Percentiles rank a stretch among this genome's conserved stretches.
Conservation (phyloP, 495 filamentous ascomycete genomes). For the Penicillium ochrochloron region DNA sequence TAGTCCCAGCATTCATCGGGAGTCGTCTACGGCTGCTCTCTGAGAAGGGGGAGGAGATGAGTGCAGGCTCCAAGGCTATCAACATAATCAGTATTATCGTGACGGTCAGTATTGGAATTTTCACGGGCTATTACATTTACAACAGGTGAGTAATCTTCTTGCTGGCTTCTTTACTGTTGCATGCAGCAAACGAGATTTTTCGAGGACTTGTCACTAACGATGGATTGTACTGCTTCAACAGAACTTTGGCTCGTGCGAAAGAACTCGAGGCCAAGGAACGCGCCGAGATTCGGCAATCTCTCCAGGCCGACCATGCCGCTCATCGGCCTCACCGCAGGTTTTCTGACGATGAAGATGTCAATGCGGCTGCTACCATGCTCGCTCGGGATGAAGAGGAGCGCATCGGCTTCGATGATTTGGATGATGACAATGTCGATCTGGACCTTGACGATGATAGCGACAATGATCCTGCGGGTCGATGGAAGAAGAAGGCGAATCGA, state of each 20-base stretch:
- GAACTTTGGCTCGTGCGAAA: constrained; percentile 79
- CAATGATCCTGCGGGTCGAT: constrained; percentile 30
- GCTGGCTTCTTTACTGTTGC: background rate
- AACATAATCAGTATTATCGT: constrained; percentile 84
- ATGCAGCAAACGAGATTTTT: background rate
- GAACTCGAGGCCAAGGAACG: constrained; percentile 85
- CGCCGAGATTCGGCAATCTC: constrained; percentile 48
- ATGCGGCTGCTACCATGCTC: constrained; percentile 47
- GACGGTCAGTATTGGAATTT: constrained; percentile 68
- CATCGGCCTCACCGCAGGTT: constrained; percentile 47
- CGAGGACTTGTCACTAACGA: constrained; percentile 8
- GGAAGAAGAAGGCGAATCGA: constrained; percentile 30
- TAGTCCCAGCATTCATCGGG: constrained; percentile 94
- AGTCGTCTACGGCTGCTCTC: constrained; percentile 65
- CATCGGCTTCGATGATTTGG: constrained; percentile 51
- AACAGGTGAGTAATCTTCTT: constrained; percentile 48
- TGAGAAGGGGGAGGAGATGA: constrained; percentile 69
- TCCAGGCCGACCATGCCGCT: constrained; percentile 46
- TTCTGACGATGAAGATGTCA: constrained; percentile 50
- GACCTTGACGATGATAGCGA: constrained; percentile 46
- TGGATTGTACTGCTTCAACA: constrained; percentile 22
- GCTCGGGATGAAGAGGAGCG: constrained; percentile 55
- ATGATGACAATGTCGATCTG: constrained; percentile 49
- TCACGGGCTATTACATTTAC: constrained; percentile 86
- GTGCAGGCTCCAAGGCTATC: constrained; percentile 58